Evolutionary conservation across 768 basidiomycete species (phyloP).

Genomic region (Chalciporus chontae): DNA sequence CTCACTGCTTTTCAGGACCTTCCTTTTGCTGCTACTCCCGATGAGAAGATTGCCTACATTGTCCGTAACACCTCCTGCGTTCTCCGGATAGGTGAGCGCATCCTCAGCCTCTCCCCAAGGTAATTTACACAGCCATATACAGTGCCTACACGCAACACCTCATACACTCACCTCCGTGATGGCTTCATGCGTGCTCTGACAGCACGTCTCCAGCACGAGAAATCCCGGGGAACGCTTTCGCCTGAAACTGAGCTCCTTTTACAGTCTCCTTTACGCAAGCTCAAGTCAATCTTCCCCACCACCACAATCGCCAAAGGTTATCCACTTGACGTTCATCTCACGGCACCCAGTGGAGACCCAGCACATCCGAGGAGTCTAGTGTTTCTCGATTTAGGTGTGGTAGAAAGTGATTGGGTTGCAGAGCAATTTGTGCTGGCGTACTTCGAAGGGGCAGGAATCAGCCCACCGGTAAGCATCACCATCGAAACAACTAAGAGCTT

Average conservation of each 20-base stretch:
- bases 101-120: not conserved
- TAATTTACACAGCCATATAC: not conserved
- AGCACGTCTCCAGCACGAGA: slow-evolving; percentile 50
- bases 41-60: slow-evolving; percentile 70
- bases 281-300: slow-evolving; percentile 76
- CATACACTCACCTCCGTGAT: slow-evolving; percentile 76
- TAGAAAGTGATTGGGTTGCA: slow-evolving; percentile 74
- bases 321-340: slow-evolving; percentile 66
- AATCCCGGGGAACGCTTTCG: slow-evolving; percentile 50
- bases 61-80: slow-evolving; percentile 66
- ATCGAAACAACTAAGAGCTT: not conserved
- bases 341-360: slow-evolving; percentile 46
- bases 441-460: slow-evolving; percentile 66
- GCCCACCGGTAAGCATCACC: slow-evolving; percentile 56
- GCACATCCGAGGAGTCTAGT: slow-evolving; percentile 52
- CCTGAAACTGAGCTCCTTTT: slow-evolving; percentile 55
- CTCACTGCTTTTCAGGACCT: slow-evolving; percentile 38
- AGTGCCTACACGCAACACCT: slow-evolving; percentile 82
- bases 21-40: slow-evolving; percentile 49
- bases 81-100: slow-evolving; percentile 62
- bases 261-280: slow-evolving; percentile 62
- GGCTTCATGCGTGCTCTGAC: slow-evolving; percentile 77
- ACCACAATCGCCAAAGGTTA: slow-evolving; percentile 62
- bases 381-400: slow-evolving; percentile 67
- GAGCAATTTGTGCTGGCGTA: slow-evolving; percentile 72